Percentiles rank a stretch among this genome's conserved stretches.
Conservation (phyloP, 805 yeast genomes). For the Lachancea cidri region DNA sequence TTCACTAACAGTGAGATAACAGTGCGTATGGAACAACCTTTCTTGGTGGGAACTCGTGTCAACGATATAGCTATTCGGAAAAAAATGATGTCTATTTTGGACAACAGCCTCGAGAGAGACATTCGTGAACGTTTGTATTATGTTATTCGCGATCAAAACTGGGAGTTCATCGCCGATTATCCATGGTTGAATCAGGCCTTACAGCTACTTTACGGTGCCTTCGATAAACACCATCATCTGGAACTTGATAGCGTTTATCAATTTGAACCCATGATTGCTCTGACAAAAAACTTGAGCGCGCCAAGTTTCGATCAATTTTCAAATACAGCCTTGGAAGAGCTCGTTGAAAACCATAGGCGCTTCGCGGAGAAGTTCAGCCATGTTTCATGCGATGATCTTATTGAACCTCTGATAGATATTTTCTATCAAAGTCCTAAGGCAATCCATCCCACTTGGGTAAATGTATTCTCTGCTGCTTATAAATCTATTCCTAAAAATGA, state of each 20-base stretch:
- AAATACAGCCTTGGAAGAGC: constrained; percentile 22
- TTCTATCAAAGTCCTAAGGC: constrained; percentile 78
- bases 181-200: constrained; percentile 94
- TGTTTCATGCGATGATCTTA: constrained; percentile 53
- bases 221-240: constrained; percentile 47
- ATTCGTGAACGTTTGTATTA: constrained; percentile 76
- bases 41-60: constrained; percentile 85
- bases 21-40: constrained; percentile 93
- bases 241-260: constrained; percentile 45
- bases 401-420: constrained; percentile 70
- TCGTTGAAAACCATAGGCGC: constrained; percentile 33
- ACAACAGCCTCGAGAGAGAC: constrained; percentile 71
- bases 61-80: constrained; percentile 70
- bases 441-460: constrained; percentile 78
- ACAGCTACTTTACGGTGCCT: constrained; percentile 77
- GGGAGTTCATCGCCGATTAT: constrained; percentile 92
- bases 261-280: constrained; percentile 37
- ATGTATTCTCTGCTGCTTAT: constrained; percentile 77
- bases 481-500: constrained; percentile 71
- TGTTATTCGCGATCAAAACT: constrained; percentile 89
- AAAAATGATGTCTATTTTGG: constrained; percentile 73
- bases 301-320: constrained; percentile 4
- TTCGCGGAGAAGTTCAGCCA: constrained; percentile 28
- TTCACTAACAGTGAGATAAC: constrained; percentile 83
- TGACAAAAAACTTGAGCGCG: not conserved